phyloP scores from a whole-genome alignment of 805 yeast genomes.

The Ogataea neopini region DNA sequence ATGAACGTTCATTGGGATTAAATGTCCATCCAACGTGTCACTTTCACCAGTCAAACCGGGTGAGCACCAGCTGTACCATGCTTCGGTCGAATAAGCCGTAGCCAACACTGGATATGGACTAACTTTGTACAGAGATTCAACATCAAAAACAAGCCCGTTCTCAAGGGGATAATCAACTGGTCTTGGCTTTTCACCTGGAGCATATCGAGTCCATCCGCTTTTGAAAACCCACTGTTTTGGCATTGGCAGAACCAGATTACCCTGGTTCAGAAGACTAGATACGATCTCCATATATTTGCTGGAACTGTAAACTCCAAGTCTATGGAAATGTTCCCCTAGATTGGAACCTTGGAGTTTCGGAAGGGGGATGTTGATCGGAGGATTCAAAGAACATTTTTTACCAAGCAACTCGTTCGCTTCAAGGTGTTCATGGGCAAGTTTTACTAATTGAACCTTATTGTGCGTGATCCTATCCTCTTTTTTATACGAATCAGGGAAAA shows the following conservation, averaged over 20 bases:
- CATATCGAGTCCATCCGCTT: constrained; percentile 85
- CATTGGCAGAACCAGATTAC: constrained; percentile 33
- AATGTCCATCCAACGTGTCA: constrained; percentile 49
- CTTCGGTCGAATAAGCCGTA: constrained; percentile 68
- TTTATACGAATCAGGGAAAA: constrained; percentile 48
- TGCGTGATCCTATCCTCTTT: constrained; percentile 27
- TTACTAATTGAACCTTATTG: constrained; percentile 39
- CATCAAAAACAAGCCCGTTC: constrained; percentile 78
- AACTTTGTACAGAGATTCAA: constrained; percentile 78
- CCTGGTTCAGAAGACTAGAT: constrained; percentile 41
- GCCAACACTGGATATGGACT: constrained; percentile 80
- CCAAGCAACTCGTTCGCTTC: constrained; percentile 67
- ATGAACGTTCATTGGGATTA: constrained; percentile 71
- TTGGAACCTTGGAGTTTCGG: constrained; percentile 75
- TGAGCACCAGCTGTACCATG: constrained; percentile 96
- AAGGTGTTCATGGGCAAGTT: constrained; percentile 62
- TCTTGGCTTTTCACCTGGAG: constrained; percentile 50
- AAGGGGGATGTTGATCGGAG: constrained; percentile 59
- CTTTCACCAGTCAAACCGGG: constrained; percentile 70
- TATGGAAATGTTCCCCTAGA: constrained; percentile 83
- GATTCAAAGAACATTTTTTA: constrained; percentile 61
- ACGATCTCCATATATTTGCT: constrained; percentile 62
- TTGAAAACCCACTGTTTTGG: constrained; percentile 57
- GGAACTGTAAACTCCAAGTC: constrained; percentile 59
- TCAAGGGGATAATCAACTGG: constrained; percentile 71